Percentiles rank a stretch among this genome's conserved stretches.
phyloP scores from a whole-genome alignment of 2,329 filamentous ascomycete genomes.

The Pseudomassariella vexata region DNA sequence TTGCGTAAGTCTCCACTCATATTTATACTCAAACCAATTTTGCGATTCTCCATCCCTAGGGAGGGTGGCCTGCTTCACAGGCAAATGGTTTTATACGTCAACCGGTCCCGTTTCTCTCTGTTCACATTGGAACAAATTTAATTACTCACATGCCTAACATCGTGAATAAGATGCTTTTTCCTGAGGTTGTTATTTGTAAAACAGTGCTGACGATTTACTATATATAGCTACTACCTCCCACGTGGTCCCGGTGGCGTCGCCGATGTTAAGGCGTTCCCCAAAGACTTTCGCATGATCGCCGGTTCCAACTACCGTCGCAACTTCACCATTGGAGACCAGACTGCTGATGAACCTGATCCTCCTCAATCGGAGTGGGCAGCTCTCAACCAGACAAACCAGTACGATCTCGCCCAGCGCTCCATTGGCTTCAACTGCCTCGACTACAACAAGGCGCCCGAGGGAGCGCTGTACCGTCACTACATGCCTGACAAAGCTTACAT shows the following conservation, averaged over 20 bases:
- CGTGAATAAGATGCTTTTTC: no score
- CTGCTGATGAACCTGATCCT: constrained; percentile 55
- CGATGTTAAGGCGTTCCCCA: constrained; percentile 68
- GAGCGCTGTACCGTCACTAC: constrained; percentile 74
- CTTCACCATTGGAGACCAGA: constrained; percentile 64
- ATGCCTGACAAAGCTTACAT: constrained; percentile 75
- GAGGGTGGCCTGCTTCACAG: no score
- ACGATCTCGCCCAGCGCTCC: constrained; percentile 69
- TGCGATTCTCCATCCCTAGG: no score
- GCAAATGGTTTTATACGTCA: no score
- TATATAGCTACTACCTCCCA: constrained; percentile 71
- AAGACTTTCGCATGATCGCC: constrained; percentile 75
- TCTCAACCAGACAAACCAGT: constrained; percentile 59
- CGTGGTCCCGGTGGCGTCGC: constrained; percentile 43
- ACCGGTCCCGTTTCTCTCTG: no score
- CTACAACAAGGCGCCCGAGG: constrained; percentile 62
- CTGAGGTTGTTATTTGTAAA: no score
- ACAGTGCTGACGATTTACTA: no score
- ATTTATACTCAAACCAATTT: no score
- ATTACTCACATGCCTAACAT: no score
- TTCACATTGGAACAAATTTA: no score
- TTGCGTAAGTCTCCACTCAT: constrained; percentile 70
- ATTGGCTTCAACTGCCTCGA: constrained; percentile 94
- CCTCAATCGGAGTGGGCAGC: constrained; percentile 64
- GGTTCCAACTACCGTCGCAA: constrained; percentile 63